Evolutionary conservation across 495 filamentous ascomycete genomes (phyloP), one percentile per base, ranked within the genome.

Genomic region (Pyrenula aspistea): DNA sequence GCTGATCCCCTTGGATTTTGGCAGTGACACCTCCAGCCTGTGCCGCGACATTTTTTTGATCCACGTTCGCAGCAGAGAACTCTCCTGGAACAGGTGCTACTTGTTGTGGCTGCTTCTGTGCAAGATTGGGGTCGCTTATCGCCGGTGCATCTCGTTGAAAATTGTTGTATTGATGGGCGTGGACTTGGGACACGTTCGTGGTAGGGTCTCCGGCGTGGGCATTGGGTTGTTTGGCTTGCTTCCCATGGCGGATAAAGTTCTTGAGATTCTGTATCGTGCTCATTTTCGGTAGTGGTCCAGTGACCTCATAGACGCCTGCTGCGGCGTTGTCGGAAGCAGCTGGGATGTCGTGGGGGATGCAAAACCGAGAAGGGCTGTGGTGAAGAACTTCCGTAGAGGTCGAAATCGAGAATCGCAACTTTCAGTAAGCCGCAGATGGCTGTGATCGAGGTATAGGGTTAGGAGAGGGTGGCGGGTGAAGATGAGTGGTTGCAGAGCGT

Each of bases 181-280:
- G 80, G 55, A 88, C 77, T 15, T 79, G 70, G 31, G 84, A 83
- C 55, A 87, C 76, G 63, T 81, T 80, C 54, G 84, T 86, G 8
- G 85, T 87, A 24, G 85, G 77, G 56, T 88, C 82, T 31, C 64
- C 78, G 56, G 77, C 78, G 59, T 80, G 79, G 47, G 78, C 72
- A 25, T 85, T 81, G 59, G 78, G 80, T 54, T 78, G 76, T 55
- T 89, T 87, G 58, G 90, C 92, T 76, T 96, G 90, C 75, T 96
- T 96, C 80, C 91, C 92, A 76, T 96, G 93, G 57, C 93, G 89
- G 73, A 98, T 94, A 71, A 98, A 92, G 72, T 96, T 98, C 73
- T 98, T 96, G 56, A 98, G 74, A 62, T 84, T 88, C 76, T 90
- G 85, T 75, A 92, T 89, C 54, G 88, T 89, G 65, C 85, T 86